These are phyloP conservation scores for Botrytis medusae DNA, from an alignment of 2,329 filamentous ascomycete genomes.

Conservation along the genomic window DNA sequence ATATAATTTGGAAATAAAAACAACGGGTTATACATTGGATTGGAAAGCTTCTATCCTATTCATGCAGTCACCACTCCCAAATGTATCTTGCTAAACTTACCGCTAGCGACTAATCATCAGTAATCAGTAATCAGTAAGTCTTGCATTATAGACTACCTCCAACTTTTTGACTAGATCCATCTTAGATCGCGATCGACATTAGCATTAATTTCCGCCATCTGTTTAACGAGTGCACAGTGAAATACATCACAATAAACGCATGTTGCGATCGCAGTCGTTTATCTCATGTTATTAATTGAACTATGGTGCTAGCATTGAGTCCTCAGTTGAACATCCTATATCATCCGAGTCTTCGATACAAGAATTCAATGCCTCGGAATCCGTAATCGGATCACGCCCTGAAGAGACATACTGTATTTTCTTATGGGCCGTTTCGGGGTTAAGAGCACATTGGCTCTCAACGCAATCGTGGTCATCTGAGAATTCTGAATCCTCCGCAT, in stretches of 20 bases:
- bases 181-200: background rate
- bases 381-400: background rate
- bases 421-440: background rate
- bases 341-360: background rate
- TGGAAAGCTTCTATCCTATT: background rate
- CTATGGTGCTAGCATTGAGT: background rate
- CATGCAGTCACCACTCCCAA: background rate
- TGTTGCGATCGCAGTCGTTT: background rate
- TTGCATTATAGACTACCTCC: accelerated
- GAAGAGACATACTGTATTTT: background rate
- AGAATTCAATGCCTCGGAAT: background rate
- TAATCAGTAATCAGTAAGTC: background rate
- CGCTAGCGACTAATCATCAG: background rate
- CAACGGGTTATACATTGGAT: background rate
- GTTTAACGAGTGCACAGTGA: background rate
- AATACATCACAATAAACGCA: background rate
- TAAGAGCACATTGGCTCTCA: background rate
- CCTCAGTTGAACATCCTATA: background rate
- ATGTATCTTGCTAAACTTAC: no score
- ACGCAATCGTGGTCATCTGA: background rate
- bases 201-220: background rate
- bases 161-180: background rate
- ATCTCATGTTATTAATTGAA: background rate
- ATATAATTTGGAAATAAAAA: background rate
- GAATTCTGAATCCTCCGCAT: background rate